Base-by-base conservation (phyloP, 441 rosid genomes). In the Arabidopsis hybrid region DNA sequence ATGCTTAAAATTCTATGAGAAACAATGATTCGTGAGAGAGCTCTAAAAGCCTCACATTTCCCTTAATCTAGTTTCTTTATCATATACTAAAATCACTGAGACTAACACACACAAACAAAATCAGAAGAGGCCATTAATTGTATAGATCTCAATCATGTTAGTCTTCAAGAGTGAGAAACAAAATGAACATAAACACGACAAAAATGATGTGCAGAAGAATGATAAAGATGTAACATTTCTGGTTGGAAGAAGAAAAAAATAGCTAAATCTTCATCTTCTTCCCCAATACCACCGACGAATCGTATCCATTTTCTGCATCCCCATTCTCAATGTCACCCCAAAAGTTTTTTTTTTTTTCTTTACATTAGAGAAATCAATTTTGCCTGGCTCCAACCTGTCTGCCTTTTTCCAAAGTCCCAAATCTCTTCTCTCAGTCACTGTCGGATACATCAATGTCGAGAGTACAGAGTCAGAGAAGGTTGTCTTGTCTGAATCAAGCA, bases 371-470 rank as follows among this genome's bases (percentile, higher is more conserved):
- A 47, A 47, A 16, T 14, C 5, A 16, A 14, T 2, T 14, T 47
- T 47, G 52, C 52, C 52, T 47, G 52, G 52, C 52, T 47, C 21
- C 52, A 47, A 47, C 35, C 65, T 60, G 65, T 39, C 49, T 60
- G 49, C 50, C 49, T 67, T 66, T 6, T 47, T 38, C 2, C 78
- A 75, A 80, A 51, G 68, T 11, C 59, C 58, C 45, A 35, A 50
- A 16, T 46, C 42, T 50, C 32, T 4, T 45, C 17, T 65, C 45
- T 82, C 77, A 79, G 49, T 34, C 64, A 49, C 75, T 49, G 71
- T 57, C 75, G 42, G 77, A 73, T 68, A 75, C 45, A 69, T 59
- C 80, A 87, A 80, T 45, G 79, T 79, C 26, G 29, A 3, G 4
- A 8, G 32, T 5, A 11, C n/a, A 77, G 60, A 69, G 63, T 34